phyloP scores from a whole-genome alignment of 2,329 filamentous ascomycete species.

The Huntiella bhutanensis region DNA sequence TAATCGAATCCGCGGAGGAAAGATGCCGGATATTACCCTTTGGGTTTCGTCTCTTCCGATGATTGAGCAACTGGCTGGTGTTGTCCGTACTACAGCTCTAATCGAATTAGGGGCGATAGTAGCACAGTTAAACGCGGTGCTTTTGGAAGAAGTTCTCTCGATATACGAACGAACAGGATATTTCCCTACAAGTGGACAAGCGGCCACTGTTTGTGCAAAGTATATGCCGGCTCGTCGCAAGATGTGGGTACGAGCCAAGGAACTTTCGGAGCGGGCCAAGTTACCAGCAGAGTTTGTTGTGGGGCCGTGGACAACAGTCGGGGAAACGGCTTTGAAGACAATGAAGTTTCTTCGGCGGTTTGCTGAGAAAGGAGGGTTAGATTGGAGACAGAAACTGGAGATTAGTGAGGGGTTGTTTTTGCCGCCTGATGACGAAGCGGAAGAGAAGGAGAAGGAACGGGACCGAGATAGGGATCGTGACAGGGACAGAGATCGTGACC shows the following conservation, averaged over 20 bases:
- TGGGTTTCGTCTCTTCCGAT: slow-evolving; percentile 29
- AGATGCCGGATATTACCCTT: slow-evolving; percentile 21
- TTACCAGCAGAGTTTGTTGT: slow-evolving; percentile 11
- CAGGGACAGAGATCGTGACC: not conserved
- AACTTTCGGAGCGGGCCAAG: slow-evolving; percentile 14
- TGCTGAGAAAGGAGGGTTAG: slow-evolving; percentile 25
- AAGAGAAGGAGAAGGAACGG: not conserved
- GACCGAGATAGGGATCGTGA: not conserved
- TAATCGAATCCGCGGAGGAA: slow-evolving; percentile 24
- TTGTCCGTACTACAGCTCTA: slow-evolving; percentile 14
- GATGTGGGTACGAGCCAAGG: slow-evolving; percentile 15
- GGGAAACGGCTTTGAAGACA: slow-evolving; percentile 23
- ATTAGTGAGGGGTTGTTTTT: slow-evolving; percentile 18
- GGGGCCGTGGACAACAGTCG: slow-evolving; percentile 26
- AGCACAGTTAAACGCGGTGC: slow-evolving; percentile 25
- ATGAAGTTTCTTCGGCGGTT: slow-evolving; percentile 25
- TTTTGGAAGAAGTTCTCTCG: slow-evolving; percentile 27
- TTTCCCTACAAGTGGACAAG: no score
- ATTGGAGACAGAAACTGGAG: slow-evolving; percentile 24
- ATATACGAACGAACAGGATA: slow-evolving; percentile 16
- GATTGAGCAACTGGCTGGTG: slow-evolving; percentile 22
- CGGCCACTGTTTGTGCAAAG: no score
- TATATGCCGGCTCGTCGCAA: slow-evolving; percentile 1
- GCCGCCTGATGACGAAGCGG: not conserved
- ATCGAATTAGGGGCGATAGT: slow-evolving; percentile 19